These are phyloP conservation scores for Boletales sp. DNA, from an alignment of 768 basidiomycete species.

Conservation along the genomic window DNA sequence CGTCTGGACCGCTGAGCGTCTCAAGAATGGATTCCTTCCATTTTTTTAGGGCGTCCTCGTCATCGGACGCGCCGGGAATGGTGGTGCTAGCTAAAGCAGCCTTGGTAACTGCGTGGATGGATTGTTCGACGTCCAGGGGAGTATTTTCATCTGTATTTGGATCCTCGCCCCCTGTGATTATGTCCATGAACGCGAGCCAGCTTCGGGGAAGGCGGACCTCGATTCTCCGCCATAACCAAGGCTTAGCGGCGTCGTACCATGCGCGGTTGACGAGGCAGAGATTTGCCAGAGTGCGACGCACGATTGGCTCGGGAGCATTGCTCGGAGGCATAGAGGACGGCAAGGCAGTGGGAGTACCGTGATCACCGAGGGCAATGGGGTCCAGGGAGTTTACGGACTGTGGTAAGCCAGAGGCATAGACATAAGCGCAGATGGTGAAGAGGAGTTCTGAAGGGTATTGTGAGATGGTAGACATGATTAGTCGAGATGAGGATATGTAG, in stretches of 20 bases:
- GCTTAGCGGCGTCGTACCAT: constrained; percentile 82
- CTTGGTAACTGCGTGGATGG: constrained; percentile 63
- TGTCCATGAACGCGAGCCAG: constrained; percentile 80
- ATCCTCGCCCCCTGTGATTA: constrained; percentile 71
- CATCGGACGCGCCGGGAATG: constrained; percentile 32
- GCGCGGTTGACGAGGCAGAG: constrained; percentile 75
- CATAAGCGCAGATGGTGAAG: constrained; percentile 65
- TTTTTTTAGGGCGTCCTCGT: constrained; percentile 41
- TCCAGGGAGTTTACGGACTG: constrained; percentile 58
- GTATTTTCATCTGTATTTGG: constrained; percentile 46
- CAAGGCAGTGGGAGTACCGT: constrained; percentile 51
- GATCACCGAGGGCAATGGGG: constrained; percentile 50
- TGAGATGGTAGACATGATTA: constrained; percentile 24
- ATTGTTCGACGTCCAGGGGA: constrained; percentile 59
- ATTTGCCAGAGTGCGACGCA: constrained; percentile 61
- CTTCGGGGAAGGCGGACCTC: constrained; percentile 82
- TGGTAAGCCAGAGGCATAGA: constrained; percentile 63
- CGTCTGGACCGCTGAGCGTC: constrained; percentile 58
- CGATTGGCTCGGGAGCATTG: constrained; percentile 64
- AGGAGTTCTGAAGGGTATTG: constrained; percentile 72
- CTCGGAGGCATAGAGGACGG: constrained; percentile 73
- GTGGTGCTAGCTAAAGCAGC: constrained; percentile 52
- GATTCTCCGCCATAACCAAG: constrained; percentile 82
- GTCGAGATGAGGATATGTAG: neutral
- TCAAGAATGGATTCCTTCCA: constrained; percentile 62